Base-by-base conservation (phyloP, 163 green algal genomes). In the Volvox carteri region DNA sequence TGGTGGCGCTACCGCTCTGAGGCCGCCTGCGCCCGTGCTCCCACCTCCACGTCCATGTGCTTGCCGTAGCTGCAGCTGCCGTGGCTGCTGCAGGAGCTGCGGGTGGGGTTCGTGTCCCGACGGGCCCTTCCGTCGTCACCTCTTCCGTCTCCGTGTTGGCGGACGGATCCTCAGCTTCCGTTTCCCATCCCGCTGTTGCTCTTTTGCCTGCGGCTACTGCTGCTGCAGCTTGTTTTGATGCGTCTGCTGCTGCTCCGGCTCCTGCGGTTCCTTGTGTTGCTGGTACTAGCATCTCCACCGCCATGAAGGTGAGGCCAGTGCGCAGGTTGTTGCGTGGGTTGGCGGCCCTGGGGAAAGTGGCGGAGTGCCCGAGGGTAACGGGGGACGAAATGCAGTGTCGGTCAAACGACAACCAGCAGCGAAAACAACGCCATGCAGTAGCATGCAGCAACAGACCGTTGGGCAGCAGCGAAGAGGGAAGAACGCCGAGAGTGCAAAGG, bases 321-420 rank as follows among this genome's bases (percentile, higher is more conserved):
- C 91, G 87, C 52, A 98, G 79, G 90, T 97, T 95, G 90, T 98
- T 98, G 72, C 96, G 93, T 0, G 96, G 96, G 87, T 95, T 97
- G 48, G 86, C 96, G 1, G 94, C 94, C 85, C 91, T 93, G 85
- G 30, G 33, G 33, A n/a, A n/a, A n/a, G n/a, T n/a, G n/a, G n/a
- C n/a, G n/a, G n/a, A n/a, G n/a, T n/a, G n/a, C n/a, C n/a, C n/a
- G n/a, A n/a, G n/a, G 14, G 56, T 67, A 23, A 11, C 48, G 12
- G 14, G 48, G 14, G 12, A 58, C 12, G 48, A 58, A 23, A 14
- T 58, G 48, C 12, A 58, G 12, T 11, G 14, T 23, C 48, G 14
- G 48, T 11, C 48, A 58, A 14, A 58, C 48, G 14, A 58, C 11
- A 11, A 58, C 48, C 11, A 11, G 48, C 12, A 58, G n/a, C 48